These are phyloP conservation scores for Sechiopsis laciniata DNA, from an alignment of 306 rosid genomes.

Conservation along the genomic window DNA sequence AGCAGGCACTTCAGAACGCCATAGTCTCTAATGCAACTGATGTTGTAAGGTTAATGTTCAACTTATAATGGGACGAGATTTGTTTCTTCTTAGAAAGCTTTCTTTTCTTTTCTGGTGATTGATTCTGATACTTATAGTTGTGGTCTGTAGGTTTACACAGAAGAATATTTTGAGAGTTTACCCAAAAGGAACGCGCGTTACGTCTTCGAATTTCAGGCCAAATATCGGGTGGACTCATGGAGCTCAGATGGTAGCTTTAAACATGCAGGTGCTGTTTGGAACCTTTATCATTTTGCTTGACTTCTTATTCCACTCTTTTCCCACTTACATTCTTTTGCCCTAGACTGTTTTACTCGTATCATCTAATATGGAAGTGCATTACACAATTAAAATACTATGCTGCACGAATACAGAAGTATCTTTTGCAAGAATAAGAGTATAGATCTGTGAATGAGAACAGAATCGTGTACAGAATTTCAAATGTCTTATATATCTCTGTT, in stretches of 20 bases:
- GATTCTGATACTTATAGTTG: conserved; percentile 25
- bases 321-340: background rate
- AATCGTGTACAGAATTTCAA: background rate
- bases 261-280: conserved; percentile 75
- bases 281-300: background rate
- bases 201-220: conserved; percentile 72
- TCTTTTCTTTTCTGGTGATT: background rate
- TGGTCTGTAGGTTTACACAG: conserved; percentile 63
- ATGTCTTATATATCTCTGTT: background rate
- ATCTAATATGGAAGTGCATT: background rate
- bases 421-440: background rate
- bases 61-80: background rate
- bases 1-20: conserved; percentile 59
- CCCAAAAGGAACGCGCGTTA: conserved; percentile 81
- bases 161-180: conserved; percentile 67
- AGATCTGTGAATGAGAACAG: background rate
- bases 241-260: conserved; percentile 92
- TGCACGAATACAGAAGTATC: background rate
- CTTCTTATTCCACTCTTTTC: background rate
- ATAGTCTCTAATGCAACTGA: conserved; percentile 47
- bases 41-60: conserved; percentile 50
- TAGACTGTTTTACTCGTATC: background rate
- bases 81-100: conserved; percentile 1
- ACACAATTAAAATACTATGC: background rate
- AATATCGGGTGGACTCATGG: conserved; percentile 87